Evolutionary conservation across 192 early-diverging fungal genomes (phyloP).

Genomic region (Rhizoclosmatium sp.): DNA sequence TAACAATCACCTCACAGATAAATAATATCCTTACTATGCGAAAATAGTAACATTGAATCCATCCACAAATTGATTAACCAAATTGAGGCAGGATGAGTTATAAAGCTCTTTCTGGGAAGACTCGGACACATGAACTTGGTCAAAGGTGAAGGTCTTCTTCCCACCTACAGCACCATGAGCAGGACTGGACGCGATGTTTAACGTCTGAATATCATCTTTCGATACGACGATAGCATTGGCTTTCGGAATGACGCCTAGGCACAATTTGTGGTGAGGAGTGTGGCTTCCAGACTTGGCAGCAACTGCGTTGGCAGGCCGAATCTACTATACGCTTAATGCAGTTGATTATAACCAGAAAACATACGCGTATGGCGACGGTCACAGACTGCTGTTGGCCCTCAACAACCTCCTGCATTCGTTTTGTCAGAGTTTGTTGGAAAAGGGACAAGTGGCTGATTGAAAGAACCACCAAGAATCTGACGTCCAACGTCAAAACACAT

Average conservation of each 20-base stretch:
- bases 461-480: too few species aligned
- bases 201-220: background rate
- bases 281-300: conserved; percentile 60
- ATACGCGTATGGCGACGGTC: conserved; percentile 27
- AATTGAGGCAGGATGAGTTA: conserved; percentile 55
- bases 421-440: background rate
- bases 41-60: conserved; percentile 98
- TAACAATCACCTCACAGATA: background rate
- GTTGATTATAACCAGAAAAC: background rate
- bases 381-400: conserved; percentile 16
- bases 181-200: background rate
- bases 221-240: conserved; percentile 10
- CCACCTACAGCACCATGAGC: background rate
- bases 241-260: conserved; percentile 5
- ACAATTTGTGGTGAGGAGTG: background rate
- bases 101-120: conserved; percentile 69
- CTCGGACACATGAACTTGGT: conserved; percentile 71
- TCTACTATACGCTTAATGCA: background rate
- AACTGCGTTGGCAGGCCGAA: conserved; percentile 73
- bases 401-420: background rate
- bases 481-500: too few species aligned
- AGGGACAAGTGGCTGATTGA: too few species aligned
- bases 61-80: conserved; percentile 77
- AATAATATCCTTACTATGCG: conserved; percentile 58
- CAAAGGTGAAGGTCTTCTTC: conserved; percentile 63